Conservation (phyloP, 192 early-diverging fungal species). For the Coemansia sp. region DNA sequence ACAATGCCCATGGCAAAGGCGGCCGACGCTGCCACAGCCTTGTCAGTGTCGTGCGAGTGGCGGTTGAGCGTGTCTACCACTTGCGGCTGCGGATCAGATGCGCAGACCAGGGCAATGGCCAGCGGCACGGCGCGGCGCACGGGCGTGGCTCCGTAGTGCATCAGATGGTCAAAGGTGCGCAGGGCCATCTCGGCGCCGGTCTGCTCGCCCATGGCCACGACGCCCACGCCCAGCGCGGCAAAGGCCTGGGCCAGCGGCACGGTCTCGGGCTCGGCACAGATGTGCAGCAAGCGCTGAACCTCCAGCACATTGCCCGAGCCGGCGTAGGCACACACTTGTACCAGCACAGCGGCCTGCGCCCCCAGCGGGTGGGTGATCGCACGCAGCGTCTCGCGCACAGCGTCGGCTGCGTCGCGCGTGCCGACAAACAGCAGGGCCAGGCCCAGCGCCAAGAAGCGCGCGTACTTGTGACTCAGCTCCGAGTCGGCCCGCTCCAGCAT, state of each 20-base stretch:
- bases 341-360: slow-evolving; percentile 79
- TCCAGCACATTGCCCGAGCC: slow-evolving; percentile 96
- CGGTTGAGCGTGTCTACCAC: slow-evolving; percentile 95
- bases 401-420: slow-evolving; percentile 85
- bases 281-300: slow-evolving; percentile 92
- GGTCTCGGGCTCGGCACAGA: slow-evolving; percentile 90
- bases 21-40: slow-evolving; percentile 88
- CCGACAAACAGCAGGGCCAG: slow-evolving; percentile 85
- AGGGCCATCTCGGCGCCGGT: slow-evolving; percentile 95
- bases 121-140: slow-evolving; percentile 92
- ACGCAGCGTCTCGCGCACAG: slow-evolving; percentile 89
- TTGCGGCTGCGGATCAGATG: slow-evolving; percentile 88
- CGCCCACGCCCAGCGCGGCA: slow-evolving; percentile 91
- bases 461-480: slow-evolving; percentile 80
- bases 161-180: slow-evolving; percentile 92
- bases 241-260: slow-evolving; percentile 89
- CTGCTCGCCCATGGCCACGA: slow-evolving; percentile 97
- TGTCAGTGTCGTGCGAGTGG: slow-evolving; percentile 98
- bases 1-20: slow-evolving; percentile 99
- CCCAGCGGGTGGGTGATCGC: slow-evolving; percentile 90
- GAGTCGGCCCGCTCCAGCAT: slow-evolving; percentile 92
- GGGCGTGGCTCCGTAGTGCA: slow-evolving; percentile 97
- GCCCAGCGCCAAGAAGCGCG: slow-evolving; percentile 91
- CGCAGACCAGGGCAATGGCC: slow-evolving; percentile 89
- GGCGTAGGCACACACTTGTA: slow-evolving; percentile 86